These are phyloP conservation scores for Hydnomerulius pinastri DNA, from an alignment of 768 basidiomycete genomes.

Conservation along the genomic window DNA sequence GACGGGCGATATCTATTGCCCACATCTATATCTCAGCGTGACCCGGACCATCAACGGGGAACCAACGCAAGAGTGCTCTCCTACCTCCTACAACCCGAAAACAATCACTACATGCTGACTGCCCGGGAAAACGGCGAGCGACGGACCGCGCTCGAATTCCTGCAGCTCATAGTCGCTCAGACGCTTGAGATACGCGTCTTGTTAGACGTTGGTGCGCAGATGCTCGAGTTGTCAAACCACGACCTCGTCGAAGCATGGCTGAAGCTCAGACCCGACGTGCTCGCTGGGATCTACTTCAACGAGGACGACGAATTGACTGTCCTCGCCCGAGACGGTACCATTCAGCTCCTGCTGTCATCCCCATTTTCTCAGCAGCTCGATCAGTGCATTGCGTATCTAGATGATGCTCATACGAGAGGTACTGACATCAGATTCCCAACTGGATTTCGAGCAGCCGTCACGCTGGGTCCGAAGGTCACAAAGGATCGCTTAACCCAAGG, in stretches of 20 bases:
- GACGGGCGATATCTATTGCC: conserved; percentile 42
- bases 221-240: conserved; percentile 49
- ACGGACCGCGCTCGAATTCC: conserved; percentile 15
- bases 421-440: conserved; percentile 40
- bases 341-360: conserved; percentile 32
- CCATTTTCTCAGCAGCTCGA: conserved; percentile 36
- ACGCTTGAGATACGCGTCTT: conserved; percentile 45
- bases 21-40: conserved; percentile 32
- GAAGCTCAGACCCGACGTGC: conserved; percentile 5
- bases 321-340: conserved; percentile 28
- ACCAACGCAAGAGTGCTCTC: conserved; percentile 48
- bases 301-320: conserved; percentile 37
- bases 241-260: conserved; percentile 47
- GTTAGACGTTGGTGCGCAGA: conserved; percentile 58
- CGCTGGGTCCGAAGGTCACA: conserved; percentile 38
- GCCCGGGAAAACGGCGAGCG: conserved; percentile 13
- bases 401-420: conserved; percentile 42
- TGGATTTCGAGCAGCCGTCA: conserved; percentile 38
- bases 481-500: conserved; percentile 40
- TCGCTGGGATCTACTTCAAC: conserved; percentile 36
- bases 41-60: conserved; percentile 29
- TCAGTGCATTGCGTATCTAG: conserved; percentile 39
- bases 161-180: conserved; percentile 37
- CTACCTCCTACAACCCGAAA: conserved; percentile 30
- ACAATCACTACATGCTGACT: conserved; percentile 17